A percentile compares a stretch with the other conserved stretches of the same genome.
These are phyloP conservation scores for Penicillium lagena DNA, from an alignment of 495 filamentous ascomycete genomes.

Conservation along the genomic window DNA sequence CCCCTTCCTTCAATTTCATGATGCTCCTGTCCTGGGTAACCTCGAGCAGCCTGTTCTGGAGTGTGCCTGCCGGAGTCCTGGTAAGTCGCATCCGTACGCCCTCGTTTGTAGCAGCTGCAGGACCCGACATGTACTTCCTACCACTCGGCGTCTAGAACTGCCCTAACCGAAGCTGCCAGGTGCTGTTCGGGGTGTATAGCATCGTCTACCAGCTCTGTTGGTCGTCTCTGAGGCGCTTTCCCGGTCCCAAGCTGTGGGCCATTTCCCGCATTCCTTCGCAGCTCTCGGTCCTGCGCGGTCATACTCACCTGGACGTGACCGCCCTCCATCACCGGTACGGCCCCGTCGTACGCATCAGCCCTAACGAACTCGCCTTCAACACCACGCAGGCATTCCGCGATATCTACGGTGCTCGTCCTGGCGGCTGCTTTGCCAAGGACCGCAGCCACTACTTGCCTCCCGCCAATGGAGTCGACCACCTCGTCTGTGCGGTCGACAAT, in stretches of 20 bases:
- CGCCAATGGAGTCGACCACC: conserved; percentile 14
- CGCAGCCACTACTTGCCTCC: conserved; percentile 14
- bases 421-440: conserved; percentile 23
- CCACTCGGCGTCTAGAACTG: neutral
- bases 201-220: conserved; percentile 42
- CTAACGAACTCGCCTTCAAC: conserved; percentile 50
- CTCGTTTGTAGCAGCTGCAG: conserved; percentile 9
- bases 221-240: conserved; percentile 43
- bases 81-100: conserved; percentile 20
- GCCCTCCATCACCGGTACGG: conserved; percentile 34
- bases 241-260: conserved; percentile 42
- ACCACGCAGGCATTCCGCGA: conserved; percentile 48
- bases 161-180: conserved; percentile 2
- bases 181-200: conserved; percentile 6
- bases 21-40: conserved; percentile 7
- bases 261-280: conserved; percentile 31
- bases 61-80: conserved; percentile 10
- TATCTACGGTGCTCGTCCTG: conserved; percentile 45
- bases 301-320: conserved; percentile 13
- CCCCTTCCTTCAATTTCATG: neutral
- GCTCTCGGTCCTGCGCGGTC: conserved; percentile 15
- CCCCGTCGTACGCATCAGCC: conserved; percentile 48
- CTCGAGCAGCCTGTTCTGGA: conserved; percentile 8
- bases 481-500: conserved; percentile 14
- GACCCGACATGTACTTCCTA: conserved; percentile 1